Percentiles rank a stretch among this genome's conserved stretches.
These are phyloP conservation scores for Cryptococcus sp. DNA, from an alignment of 1,284 basidiomycete genomes.

Conservation along the genomic window DNA sequence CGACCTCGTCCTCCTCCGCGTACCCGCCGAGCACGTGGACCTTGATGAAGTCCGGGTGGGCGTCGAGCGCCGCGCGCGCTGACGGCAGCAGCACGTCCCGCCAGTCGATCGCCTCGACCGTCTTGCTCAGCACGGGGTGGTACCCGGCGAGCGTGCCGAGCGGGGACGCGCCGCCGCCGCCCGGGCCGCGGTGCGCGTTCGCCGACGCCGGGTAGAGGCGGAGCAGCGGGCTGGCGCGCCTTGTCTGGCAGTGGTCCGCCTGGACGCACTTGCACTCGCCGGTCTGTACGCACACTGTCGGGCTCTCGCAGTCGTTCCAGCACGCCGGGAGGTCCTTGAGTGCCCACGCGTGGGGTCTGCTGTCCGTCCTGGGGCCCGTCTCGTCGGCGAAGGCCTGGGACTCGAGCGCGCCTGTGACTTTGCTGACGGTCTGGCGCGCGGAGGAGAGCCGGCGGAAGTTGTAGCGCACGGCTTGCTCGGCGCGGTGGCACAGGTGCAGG, in stretches of 20 bases:
- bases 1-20: slow-evolving; percentile 34
- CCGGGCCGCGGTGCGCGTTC: neutral
- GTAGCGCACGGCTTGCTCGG: slow-evolving; percentile 30
- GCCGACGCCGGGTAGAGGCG: slow-evolving; percentile 17
- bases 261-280: slow-evolving; percentile 48
- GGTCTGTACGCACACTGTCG: slow-evolving; percentile 48
- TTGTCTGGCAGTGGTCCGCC: slow-evolving; percentile 40
- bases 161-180: slow-evolving; percentile 10
- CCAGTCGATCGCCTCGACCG: slow-evolving; percentile 36
- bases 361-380: slow-evolving; percentile 6
- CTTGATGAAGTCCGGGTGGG: slow-evolving; percentile 41
- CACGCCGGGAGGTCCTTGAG: slow-evolving; percentile 43
- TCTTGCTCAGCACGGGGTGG: slow-evolving; percentile 26
- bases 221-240: slow-evolving; percentile 36
- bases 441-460: slow-evolving; percentile 15
- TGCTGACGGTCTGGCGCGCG: slow-evolving; percentile 23
- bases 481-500: slow-evolving; percentile 36
- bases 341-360: slow-evolving; percentile 37
- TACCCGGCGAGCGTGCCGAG: slow-evolving; percentile 29
- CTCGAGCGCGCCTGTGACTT: slow-evolving; percentile 17
- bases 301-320: slow-evolving; percentile 49
- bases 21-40: slow-evolving; percentile 46
- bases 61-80: slow-evolving; percentile 34
- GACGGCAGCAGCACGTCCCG: slow-evolving; percentile 44
- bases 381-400: slow-evolving; percentile 8